Percentiles rank a stretch among this genome's conserved stretches.
phyloP scores from a whole-genome alignment of 23 red algal species.

The Agarophyton chilense region DNA sequence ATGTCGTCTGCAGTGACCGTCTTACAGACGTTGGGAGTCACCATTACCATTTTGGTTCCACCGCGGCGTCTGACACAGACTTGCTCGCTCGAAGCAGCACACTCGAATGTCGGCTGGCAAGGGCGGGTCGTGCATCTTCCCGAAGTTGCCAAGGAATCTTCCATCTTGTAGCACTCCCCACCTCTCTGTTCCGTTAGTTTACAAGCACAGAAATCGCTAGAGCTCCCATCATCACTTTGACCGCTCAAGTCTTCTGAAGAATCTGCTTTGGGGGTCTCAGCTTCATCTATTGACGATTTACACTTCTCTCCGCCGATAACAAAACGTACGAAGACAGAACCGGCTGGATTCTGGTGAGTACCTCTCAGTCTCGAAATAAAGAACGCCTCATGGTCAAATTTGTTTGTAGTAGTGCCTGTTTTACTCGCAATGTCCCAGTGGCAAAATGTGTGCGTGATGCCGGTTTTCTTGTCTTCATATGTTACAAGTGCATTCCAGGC shows the following conservation, averaged over 20 bases:
- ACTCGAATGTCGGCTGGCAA: constrained; percentile 1
- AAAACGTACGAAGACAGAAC: constrained; percentile 11
- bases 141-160: background rate
- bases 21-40: background rate
- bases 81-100: background rate
- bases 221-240: background rate
- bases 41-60: background rate
- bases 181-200: constrained; percentile 9
- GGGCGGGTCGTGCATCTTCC: constrained; percentile 16
- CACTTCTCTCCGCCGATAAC: constrained; percentile 25
- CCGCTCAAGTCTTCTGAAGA: background rate
- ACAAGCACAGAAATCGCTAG: constrained; percentile 7
- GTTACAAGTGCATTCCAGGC: background rate
- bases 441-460: constrained; percentile 2
- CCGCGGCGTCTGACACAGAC: background rate
- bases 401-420: background rate
- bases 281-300: background rate
- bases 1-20: background rate
- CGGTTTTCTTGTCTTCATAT: background rate
- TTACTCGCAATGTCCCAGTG: constrained; percentile 10
- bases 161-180: constrained; percentile 20
- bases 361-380: background rate
- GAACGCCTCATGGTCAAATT: background rate
- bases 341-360: constrained; percentile 14
- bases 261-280: background rate